Evolutionary conservation across 352 stramenopile species (phyloP), one percentile per base, ranked within the genome.

Genomic region (Globisporangium barbulae): DNA sequence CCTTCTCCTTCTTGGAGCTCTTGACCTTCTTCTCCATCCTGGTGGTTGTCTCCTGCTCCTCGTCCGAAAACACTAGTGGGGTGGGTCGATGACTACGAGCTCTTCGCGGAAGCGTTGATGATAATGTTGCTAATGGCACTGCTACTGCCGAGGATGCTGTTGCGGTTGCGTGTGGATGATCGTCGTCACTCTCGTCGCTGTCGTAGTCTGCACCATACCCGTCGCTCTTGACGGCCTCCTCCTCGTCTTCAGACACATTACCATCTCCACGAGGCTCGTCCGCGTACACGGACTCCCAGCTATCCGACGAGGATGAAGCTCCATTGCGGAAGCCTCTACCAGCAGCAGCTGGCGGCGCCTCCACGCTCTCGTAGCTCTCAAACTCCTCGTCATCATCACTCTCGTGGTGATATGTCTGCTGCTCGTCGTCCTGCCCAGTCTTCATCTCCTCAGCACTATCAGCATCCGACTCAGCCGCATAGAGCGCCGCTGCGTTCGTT

Each of bases 191-290:
- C 65, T 82, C 76, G 6, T 83, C 68, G 49, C 79, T 90, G 48
- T 91, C 84, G 57, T 85, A 84, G 62, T 91, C 81, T 35, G 75
- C 82, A 3, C 81, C 75, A 53, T 91, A 90, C 1, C 79, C 83
- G n/a, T 85, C 79, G 35, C 66, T 76, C 35, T 73, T 70, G 13
- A 59, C 62, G 9, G 31, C 15, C 3, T 53, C 57, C 8, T 55
- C 56, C 13, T 76, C 63, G 31, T 61, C 52, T 39, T 68, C 67
- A 42, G 25, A 31, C 5, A 42, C 44, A 19, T 55, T 35, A 15
- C n/a, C n/a, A 41, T 37, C 44, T 6, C 52, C 53, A 10, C 52
- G 44, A 45, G 39, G 2, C 13, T 69, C 59, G 4, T 63, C 50
- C 4, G 60, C 41, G 25, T 71, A 33, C 10, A 73, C 59, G 2